Percentiles rank a stretch among this genome's conserved stretches.
Conservation (phyloP, 805 yeast species). For the Suhomyces emberorum region DNA sequence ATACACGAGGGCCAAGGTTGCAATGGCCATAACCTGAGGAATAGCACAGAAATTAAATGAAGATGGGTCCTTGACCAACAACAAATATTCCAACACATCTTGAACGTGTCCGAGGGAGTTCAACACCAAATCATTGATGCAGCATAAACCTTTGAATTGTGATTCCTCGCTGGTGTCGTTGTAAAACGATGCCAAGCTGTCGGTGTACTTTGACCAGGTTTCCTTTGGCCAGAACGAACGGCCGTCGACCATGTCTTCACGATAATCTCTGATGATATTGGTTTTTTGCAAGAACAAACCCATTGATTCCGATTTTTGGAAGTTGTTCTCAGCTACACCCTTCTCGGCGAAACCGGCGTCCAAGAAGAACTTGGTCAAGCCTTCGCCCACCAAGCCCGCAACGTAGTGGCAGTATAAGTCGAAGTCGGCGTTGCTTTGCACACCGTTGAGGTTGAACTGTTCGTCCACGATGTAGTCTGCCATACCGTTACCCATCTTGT, state of each 20-base stretch:
- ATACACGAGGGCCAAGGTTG: slow-evolving; percentile 83
- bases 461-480: slow-evolving; percentile 84
- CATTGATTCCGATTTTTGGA: slow-evolving; percentile 74
- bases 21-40: slow-evolving; percentile 99
- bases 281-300: slow-evolving; percentile 94
- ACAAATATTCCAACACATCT: slow-evolving; percentile 72
- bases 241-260: slow-evolving; percentile 88
- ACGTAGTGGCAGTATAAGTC: slow-evolving; percentile 94
- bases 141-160: slow-evolving; percentile 60
- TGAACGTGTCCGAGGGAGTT: slow-evolving; percentile 76
- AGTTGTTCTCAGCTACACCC: slow-evolving; percentile 45
- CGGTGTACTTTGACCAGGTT: slow-evolving; percentile 83
- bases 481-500: slow-evolving; percentile 96
- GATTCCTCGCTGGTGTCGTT: slow-evolving; percentile 34
- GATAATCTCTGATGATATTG: slow-evolving; percentile 91
- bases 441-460: slow-evolving; percentile 74
- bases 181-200: slow-evolving; percentile 55
- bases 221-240: slow-evolving; percentile 96
- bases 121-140: slow-evolving; percentile 77
- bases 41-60: slow-evolving; percentile 91
- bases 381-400: slow-evolving; percentile 97
- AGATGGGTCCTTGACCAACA: slow-evolving; percentile 75
- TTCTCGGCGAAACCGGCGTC: slow-evolving; percentile 67
- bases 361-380: slow-evolving; percentile 78
- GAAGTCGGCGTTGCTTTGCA: slow-evolving; percentile 74